phyloP scores from a whole-genome alignment of 768 basidiomycete species.

The Mycena venus region DNA sequence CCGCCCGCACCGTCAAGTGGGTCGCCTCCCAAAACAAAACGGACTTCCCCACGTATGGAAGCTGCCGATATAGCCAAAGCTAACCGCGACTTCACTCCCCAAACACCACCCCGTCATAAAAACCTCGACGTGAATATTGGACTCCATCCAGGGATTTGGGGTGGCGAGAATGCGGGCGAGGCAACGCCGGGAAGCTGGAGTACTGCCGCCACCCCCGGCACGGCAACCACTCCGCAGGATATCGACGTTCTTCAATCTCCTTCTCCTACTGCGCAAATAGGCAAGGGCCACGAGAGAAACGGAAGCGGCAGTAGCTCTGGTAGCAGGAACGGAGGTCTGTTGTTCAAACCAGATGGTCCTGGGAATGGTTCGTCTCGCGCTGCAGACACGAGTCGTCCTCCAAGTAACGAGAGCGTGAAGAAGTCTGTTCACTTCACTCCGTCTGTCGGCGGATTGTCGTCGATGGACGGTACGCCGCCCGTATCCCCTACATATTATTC shows the following conservation, averaged over 20 bases:
- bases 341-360: slow-evolving; percentile 27
- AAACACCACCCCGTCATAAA: slow-evolving; percentile 36
- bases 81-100: slow-evolving; percentile 36
- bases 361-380: not conserved
- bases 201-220: slow-evolving; percentile 28
- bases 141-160: slow-evolving; percentile 35
- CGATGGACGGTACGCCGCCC: slow-evolving; percentile 23
- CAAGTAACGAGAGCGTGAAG: slow-evolving; percentile 51
- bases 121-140: slow-evolving; percentile 29
- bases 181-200: slow-evolving; percentile 71
- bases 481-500: slow-evolving; percentile 26
- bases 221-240: slow-evolving; percentile 36
- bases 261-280: slow-evolving; percentile 26
- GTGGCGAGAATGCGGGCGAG: slow-evolving; percentile 43
- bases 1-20: slow-evolving; percentile 39
- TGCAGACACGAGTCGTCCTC: slow-evolving; percentile 38
- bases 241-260: slow-evolving; percentile 24
- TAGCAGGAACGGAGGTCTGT: slow-evolving; percentile 33
- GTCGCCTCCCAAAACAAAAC: slow-evolving; percentile 41
- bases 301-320: slow-evolving; percentile 46
- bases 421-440: slow-evolving; percentile 65
- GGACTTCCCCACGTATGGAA: slow-evolving; percentile 43
- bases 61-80: slow-evolving; percentile 34
- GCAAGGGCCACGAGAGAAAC: slow-evolving; percentile 40
- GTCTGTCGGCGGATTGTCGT: slow-evolving; percentile 48